Base-by-base conservation (phyloP, 306 rosid genomes). In the Lathyrus sativus region DNA sequence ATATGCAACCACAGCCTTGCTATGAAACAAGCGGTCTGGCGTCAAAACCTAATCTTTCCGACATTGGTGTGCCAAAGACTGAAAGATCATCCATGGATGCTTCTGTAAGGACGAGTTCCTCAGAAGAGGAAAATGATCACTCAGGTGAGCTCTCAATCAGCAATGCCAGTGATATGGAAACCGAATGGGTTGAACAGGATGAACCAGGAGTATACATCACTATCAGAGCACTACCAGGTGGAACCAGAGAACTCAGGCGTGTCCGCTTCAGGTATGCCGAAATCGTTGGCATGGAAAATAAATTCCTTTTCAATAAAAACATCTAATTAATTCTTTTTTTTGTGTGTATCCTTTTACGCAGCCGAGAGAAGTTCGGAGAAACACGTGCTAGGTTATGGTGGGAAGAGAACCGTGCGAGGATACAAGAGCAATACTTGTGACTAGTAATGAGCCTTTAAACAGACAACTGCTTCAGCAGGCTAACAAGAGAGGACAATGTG, bases 191-290 rank as follows among this genome's bases (percentile, higher is more conserved):
- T 31, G 99, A 93, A 62, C 89, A 90, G 83, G 99, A 90, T 67
- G 99, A 90, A 78, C 96, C 97, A 0, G 99, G 99, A 61, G 97
- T 93, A 31, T 93, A 93, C 82, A 93, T 93, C 87, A 93, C 99
- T 19, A 87, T 93, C 71, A 76, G 97, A 75, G 82, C 90, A 33
- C 77, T 82, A 53, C 96, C 95, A 8, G 90, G 96, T 35, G 99
- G 99, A 53, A 28, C 83, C 49, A 82, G 95, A 72, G 99, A 93
- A 76, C 95, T 93, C 35, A 78, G 97, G 75, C 96, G 95, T 5
- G 96, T 93, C 46, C 87, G 99, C 39, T 93, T 93, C 85, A 93
- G 99, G 99, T 93, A 77, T 33, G 68, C 51, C 15, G 46, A 48
- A 62, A 65, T 71, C 33, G 26, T 6, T 64, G 29, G n/a, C 55